These are phyloP conservation scores for Citrus cavaleriei DNA, from an alignment of 345 rosid genomes.

Conservation along the genomic window DNA sequence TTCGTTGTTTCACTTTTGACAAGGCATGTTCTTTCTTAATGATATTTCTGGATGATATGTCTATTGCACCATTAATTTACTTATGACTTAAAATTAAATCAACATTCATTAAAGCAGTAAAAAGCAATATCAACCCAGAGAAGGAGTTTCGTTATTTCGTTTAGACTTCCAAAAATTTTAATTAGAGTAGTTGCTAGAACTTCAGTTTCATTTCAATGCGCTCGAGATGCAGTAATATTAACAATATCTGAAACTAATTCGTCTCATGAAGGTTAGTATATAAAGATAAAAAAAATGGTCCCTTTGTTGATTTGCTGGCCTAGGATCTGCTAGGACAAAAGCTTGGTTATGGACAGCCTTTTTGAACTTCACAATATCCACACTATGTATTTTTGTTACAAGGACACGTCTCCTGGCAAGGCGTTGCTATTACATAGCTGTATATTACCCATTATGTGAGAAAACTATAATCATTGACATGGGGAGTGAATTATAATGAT, in stretches of 20 bases:
- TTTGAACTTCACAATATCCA: not conserved
- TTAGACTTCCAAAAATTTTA: too few relatives aligned
- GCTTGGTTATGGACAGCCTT: not conserved
- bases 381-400: not conserved
- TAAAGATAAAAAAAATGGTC: not conserved
- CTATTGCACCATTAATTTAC: not conserved
- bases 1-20: constrained; percentile 93
- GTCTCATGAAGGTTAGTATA: not conserved
- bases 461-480: not conserved
- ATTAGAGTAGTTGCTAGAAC: not conserved
- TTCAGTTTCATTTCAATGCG: not conserved
- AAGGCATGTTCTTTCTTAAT: constrained; percentile 43
- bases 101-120: not conserved
- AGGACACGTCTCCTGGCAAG: not conserved
- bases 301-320: not conserved
- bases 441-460: too few relatives aligned
- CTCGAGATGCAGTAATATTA: not conserved
- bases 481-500: not conserved
- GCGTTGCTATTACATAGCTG: not conserved
- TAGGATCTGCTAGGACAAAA: not conserved
- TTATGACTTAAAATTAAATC: not conserved
- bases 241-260: not conserved
- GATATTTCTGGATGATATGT: not conserved
- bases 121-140: not conserved
- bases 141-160: not conserved